Percentiles rank a stretch among this genome's conserved stretches.
phyloP scores from a whole-genome alignment of 129 eudicot genomes.

The Flaveria linearis region DNA sequence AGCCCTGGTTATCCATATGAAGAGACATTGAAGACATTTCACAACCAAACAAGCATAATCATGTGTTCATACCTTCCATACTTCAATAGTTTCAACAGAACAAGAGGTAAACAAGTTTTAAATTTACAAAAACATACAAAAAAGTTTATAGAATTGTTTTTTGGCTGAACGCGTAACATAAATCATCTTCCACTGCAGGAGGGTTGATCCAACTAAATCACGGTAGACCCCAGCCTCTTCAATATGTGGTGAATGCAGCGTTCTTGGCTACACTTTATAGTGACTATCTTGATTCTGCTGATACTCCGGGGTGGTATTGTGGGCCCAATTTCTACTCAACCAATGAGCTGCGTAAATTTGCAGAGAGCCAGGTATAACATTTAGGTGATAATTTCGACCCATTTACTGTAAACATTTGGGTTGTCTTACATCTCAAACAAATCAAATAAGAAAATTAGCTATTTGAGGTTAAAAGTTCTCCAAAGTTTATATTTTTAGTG shows the following conservation, averaged over 20 bases:
- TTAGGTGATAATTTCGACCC: neutral
- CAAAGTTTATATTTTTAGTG: neutral
- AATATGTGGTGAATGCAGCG: slow-evolving; percentile 79
- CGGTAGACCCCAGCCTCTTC: slow-evolving; percentile 89
- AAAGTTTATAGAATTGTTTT: neutral
- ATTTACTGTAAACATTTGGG: neutral
- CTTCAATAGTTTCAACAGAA: slow-evolving; percentile 71
- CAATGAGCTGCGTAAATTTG: slow-evolving; percentile 65
- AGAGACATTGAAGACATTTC: slow-evolving; percentile 76
- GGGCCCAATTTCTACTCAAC: slow-evolving; percentile 77
- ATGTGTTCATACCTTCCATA: slow-evolving; percentile 84
- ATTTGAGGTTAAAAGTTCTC: neutral
- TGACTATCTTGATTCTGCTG: slow-evolving; percentile 80
- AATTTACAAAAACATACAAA: neutral
- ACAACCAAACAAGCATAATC: slow-evolving; percentile 73
- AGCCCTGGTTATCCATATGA: slow-evolving; percentile 97
- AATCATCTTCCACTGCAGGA: slow-evolving; percentile 44
- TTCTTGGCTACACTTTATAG: slow-evolving; percentile 72
- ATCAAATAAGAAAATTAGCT: neutral
- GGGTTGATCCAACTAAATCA: slow-evolving; percentile 79
- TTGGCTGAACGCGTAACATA: neutral
- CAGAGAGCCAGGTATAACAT: slow-evolving; percentile 62
- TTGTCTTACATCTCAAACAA: neutral
- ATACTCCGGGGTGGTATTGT: slow-evolving; percentile 86
- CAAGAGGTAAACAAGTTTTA: slow-evolving; percentile 57